Conservation (phyloP, 192 early-diverging fungal species). For the Spinellus fusiger region DNA sequence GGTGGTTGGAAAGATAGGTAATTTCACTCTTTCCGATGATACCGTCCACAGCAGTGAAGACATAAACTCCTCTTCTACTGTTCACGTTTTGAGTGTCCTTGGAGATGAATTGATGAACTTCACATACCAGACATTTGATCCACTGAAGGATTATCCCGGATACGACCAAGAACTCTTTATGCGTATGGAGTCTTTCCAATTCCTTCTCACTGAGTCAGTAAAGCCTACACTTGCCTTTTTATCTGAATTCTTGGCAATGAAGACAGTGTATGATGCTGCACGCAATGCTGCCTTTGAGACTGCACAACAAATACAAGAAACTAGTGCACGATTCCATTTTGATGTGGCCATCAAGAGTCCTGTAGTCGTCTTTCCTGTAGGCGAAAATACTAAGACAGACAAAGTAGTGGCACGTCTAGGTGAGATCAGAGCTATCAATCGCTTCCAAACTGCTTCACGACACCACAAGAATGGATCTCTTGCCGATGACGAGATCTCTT, state of each 20-base stretch:
- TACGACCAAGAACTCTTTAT: slow-evolving; percentile 62
- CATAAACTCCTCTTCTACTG: slow-evolving; percentile 11
- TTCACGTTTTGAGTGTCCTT: slow-evolving; percentile 60
- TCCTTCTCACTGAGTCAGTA: slow-evolving; percentile 61
- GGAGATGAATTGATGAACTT: slow-evolving; percentile 73
- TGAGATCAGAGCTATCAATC: slow-evolving; percentile 62
- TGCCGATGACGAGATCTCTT: slow-evolving; percentile 34
- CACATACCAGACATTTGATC: slow-evolving; percentile 62
- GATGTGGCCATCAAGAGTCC: slow-evolving; percentile 69
- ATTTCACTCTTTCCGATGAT: slow-evolving; percentile 50
- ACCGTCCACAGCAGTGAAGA: neutral
- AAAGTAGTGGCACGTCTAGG: slow-evolving; percentile 60
- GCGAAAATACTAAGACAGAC: slow-evolving; percentile 38
- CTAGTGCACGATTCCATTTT: slow-evolving; percentile 60
- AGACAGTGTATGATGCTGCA: slow-evolving; percentile 64
- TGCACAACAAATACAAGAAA: slow-evolving; percentile 60
- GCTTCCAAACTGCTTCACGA: slow-evolving; percentile 34
- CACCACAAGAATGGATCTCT: slow-evolving; percentile 8
- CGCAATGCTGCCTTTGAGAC: slow-evolving; percentile 57
- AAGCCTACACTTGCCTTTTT: slow-evolving; percentile 57
- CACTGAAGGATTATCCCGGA: slow-evolving; percentile 51
- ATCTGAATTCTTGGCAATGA: slow-evolving; percentile 67
- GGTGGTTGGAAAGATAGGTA: slow-evolving; percentile 48
- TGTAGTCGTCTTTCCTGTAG: slow-evolving; percentile 66
- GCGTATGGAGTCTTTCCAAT: slow-evolving; percentile 53